A percentile compares a stretch with the other conserved stretches of the same genome.
Evolutionary conservation across 805 yeast genomes (phyloP).

Genomic region (Wickerhamomyces ciferrii): DNA sequence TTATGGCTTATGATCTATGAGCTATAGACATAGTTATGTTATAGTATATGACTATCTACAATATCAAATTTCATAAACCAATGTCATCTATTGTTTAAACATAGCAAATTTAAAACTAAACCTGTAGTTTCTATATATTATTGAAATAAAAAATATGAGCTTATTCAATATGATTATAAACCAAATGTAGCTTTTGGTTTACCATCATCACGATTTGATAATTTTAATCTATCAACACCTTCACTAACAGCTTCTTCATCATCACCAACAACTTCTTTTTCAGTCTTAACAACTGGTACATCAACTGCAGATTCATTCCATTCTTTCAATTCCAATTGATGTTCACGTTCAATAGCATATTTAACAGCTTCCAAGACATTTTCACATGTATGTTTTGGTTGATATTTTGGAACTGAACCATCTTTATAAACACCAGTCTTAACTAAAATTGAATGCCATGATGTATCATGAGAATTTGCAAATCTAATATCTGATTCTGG

Average conservation of each 20-base stretch:
- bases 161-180: background rate
- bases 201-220: background rate
- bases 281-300: slow-evolving; percentile 44
- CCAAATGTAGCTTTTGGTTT: slow-evolving; percentile 1
- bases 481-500: slow-evolving; percentile 87
- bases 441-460: slow-evolving; percentile 82
- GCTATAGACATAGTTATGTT: too few relatives aligned
- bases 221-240: background rate
- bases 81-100: too few relatives aligned
- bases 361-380: slow-evolving; percentile 79
- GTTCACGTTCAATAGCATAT: slow-evolving; percentile 81
- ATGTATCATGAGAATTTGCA: slow-evolving; percentile 79
- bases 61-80: too few relatives aligned
- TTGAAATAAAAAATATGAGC: background rate
- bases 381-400: slow-evolving; percentile 69
- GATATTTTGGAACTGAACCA: slow-evolving; percentile 73
- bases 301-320: slow-evolving; percentile 60
- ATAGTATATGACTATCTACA: too few relatives aligned
- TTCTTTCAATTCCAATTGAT: slow-evolving; percentile 61
- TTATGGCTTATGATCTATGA: too few relatives aligned
- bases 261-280: slow-evolving; percentile 16
- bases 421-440: slow-evolving; percentile 85
- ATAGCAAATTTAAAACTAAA: background rate
- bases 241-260: background rate
- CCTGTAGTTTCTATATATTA: background rate